phyloP scores from a whole-genome alignment of 768 basidiomycete species.

The Boletus rufocinnamomeus region DNA sequence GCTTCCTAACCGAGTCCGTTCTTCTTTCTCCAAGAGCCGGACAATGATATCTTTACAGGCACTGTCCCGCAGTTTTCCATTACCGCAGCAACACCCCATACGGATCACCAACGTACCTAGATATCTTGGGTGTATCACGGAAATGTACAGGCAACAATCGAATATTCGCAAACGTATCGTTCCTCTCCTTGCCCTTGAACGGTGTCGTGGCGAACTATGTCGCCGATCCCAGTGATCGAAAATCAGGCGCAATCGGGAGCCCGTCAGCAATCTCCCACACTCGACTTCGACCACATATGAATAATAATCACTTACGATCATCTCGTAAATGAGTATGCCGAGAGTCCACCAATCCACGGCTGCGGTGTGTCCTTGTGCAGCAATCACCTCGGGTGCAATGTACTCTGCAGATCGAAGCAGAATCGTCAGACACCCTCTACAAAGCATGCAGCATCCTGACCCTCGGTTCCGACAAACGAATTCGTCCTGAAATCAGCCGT shows the following conservation, averaged over 20 bases:
- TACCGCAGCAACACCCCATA: conserved; percentile 1
- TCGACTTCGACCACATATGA: conserved; percentile 18
- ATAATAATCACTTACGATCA: conserved; percentile 76
- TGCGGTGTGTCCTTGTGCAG: conserved; percentile 93
- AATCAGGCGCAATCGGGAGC: conserved; percentile 34
- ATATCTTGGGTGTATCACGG: conserved; percentile 80
- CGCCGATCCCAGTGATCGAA: conserved; percentile 21
- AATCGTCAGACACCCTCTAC: conserved; percentile 18
- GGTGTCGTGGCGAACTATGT: conserved; percentile 94
- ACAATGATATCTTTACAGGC: conserved; percentile 86
- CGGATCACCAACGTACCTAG: conserved; percentile 51
- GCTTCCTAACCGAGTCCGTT: conserved; percentile 84
- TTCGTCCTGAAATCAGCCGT: conserved; percentile 98
- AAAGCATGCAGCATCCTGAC: conserved; percentile 43
- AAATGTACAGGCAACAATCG: conserved; percentile 83
- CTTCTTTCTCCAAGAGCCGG: conserved; percentile 90
- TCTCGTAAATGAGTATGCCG: conserved; percentile 97
- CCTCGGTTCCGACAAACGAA: conserved; percentile 99
- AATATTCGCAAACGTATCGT: conserved; percentile 96
- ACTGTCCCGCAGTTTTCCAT: conserved; percentile 42
- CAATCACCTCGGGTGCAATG: conserved; percentile 98
- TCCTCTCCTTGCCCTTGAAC: conserved; percentile 94
- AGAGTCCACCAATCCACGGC: conserved; percentile 99
- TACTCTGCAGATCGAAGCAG: conserved; percentile 65
- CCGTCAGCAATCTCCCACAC: conserved; percentile 35